These are phyloP conservation scores for Corylus avellana DNA, from an alignment of 306 rosid species.

Conservation along the genomic window DNA sequence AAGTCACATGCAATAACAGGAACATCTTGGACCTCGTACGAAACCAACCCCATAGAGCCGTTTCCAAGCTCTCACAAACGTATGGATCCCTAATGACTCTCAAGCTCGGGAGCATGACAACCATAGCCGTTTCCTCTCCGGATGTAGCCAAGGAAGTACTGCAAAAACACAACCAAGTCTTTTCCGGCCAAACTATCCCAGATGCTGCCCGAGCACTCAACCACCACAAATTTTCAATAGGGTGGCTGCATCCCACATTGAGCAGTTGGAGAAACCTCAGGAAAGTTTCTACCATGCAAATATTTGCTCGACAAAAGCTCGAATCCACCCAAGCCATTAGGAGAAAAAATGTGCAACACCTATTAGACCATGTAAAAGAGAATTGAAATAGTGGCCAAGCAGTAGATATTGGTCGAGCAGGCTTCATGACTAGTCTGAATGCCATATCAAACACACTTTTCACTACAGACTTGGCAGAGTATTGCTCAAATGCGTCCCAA, in stretches of 20 bases:
- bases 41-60: slow-evolving; percentile 32
- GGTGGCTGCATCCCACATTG: background rate
- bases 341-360: background rate
- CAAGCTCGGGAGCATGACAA: slow-evolving; percentile 27
- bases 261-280: slow-evolving; percentile 6
- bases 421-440: background rate
- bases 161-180: background rate
- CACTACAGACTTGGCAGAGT: too few species aligned
- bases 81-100: slow-evolving; percentile 33
- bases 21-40: slow-evolving; percentile 45
- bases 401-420: slow-evolving; percentile 1
- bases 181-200: background rate
- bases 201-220: background rate
- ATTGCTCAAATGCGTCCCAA: too few species aligned
- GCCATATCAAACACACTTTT: too few species aligned
- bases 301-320: background rate
- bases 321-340: background rate
- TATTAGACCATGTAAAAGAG: background rate
- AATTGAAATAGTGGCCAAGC: background rate
- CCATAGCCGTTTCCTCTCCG: slow-evolving; percentile 29
- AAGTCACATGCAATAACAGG: too few species aligned
- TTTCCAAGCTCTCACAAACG: slow-evolving; percentile 22
- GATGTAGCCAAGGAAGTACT: slow-evolving; percentile 20
- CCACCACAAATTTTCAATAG: background rate
- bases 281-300: background rate